Evolutionary conservation across 2,329 filamentous ascomycete species (phyloP).

Genomic region (Fusarium secorum): DNA sequence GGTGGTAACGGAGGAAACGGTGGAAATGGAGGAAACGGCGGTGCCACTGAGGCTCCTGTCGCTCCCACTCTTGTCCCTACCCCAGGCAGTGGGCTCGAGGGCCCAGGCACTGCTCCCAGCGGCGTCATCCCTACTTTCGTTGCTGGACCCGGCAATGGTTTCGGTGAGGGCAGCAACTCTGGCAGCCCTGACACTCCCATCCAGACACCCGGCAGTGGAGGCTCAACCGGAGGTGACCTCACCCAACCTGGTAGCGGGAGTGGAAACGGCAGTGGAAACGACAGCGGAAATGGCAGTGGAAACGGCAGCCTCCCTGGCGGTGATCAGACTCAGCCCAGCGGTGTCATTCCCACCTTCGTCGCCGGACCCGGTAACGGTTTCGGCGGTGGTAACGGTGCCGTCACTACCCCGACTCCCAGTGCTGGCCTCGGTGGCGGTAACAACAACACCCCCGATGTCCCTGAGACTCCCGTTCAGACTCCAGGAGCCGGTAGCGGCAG

Average conservation of each 20-base stretch:
- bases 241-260: neutral
- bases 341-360: conserved; percentile 8
- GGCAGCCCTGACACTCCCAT: neutral
- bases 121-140: conserved; percentile 14
- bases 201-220: conserved; percentile 2
- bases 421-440: conserved; percentile 5
- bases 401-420: neutral
- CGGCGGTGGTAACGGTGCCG: conserved; percentile 1
- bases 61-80: conserved; percentile 21
- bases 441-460: neutral
- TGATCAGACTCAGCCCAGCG: neutral
- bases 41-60: conserved; percentile 2
- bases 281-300: neutral
- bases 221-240: neutral
- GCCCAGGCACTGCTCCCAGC: conserved; percentile 14
- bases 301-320: neutral
- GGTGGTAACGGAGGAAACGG: neutral
- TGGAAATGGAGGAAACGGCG: conserved; percentile 3
- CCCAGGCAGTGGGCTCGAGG: conserved; percentile 17
- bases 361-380: conserved; percentile 19
- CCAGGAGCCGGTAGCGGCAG: conserved; percentile 3
- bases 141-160: conserved; percentile 14
- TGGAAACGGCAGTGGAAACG: neutral
- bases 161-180: neutral
- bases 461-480: conserved; percentile 6